phyloP scores from a whole-genome alignment of 768 basidiomycete genomes.

The Phanerochaete sordida region DNA sequence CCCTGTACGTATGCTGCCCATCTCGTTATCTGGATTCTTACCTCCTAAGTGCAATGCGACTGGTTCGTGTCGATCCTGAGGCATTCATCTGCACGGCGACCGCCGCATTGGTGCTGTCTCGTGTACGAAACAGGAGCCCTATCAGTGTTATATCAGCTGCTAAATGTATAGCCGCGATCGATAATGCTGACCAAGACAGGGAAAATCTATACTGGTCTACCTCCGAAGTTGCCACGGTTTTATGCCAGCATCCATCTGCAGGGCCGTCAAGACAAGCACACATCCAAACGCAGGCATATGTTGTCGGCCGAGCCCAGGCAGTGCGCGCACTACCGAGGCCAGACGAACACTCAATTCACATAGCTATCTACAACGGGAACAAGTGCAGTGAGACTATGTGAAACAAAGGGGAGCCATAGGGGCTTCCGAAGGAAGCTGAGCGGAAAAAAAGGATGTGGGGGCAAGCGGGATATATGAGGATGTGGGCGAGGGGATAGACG shows the following conservation, averaged over 20 bases:
- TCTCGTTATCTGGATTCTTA: not conserved
- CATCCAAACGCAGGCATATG: no score
- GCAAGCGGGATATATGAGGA: slow-evolving; percentile 13
- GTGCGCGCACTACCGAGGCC: not conserved
- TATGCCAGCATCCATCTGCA: no score
- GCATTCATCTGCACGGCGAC: not conserved
- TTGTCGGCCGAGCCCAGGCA: no score
- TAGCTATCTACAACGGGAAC: not conserved
- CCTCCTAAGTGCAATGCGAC: not conserved
- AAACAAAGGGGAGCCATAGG: not conserved
- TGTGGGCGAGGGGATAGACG: slow-evolving; percentile 21
- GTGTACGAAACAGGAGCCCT: no score
- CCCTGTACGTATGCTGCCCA: not conserved
- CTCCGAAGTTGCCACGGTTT: no score
- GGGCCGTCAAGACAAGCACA: no score
- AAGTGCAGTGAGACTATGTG: not conserved
- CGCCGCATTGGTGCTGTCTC: no score
- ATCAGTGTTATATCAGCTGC: no score
- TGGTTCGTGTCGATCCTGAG: not conserved
- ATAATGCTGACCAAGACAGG: no score
- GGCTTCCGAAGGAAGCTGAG: slow-evolving; percentile 5
- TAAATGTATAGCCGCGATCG: no score
- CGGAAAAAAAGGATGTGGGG: not conserved
- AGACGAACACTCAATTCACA: slow-evolving; percentile 3
- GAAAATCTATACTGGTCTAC: no score